Evolutionary conservation across 441 rosid species (phyloP), one percentile per base, ranked within the genome.

Genomic region (Adansonia rubrostipa): DNA sequence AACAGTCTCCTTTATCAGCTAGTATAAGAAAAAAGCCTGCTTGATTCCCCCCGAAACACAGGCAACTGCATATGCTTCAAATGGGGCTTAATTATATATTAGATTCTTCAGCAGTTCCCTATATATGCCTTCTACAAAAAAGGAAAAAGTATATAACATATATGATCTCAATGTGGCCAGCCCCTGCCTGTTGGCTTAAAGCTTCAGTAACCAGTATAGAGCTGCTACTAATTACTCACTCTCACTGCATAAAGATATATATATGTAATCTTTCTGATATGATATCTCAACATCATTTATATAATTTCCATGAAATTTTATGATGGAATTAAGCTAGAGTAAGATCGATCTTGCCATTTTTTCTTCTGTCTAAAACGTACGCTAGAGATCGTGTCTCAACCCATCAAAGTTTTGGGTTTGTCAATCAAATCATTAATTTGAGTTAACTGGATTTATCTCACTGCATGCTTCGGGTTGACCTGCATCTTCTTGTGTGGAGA

Each of bases 1-100:
- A 57, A 44, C 67, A 58, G 56, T 44, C 77, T 53, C 54, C 66
- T 58, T 36, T 73, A 58, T 57, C 76, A 17, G 53, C 42, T 57
- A 57, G 36, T 66, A 19, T 57, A 40, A 73, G 66, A 42, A 73
- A 73, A 73, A 73, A 36, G 19, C 54, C 56, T 58, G 77, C 17
- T 73, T 22, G 54, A 44, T 57, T 58, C 67, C 77, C 54, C 42
- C 13, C n/a, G 42, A 9, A 33, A n/a, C 36, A 56, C 51, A 17
- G 76, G 64, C 66, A 73, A 62, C 20, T 7, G 67, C 42, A 36
- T 36, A 36, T 10, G 9, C 44, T 62, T 33, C 67, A 20, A 58
- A 42, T 54, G 15, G 53, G 54, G 22, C 76, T 56, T 40, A 6
- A 36, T 36, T 42, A 73, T 19, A 4, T 36, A 36, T 36, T 57